phyloP scores from a whole-genome alignment of 345 rosid genomes.

The Schrenkiella parvula region DNA sequence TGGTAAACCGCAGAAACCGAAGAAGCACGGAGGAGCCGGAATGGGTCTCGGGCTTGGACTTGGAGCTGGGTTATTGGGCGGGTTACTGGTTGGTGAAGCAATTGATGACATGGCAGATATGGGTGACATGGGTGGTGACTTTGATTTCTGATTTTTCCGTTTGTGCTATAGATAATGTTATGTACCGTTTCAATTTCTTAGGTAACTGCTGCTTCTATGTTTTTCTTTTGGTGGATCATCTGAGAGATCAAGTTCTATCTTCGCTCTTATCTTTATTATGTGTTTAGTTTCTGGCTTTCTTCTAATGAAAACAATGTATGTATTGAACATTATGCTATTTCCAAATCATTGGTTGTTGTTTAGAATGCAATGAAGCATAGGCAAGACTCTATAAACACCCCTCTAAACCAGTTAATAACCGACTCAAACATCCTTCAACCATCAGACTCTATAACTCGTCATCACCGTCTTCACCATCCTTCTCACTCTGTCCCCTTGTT shows the following conservation, averaged over 20 bases:
- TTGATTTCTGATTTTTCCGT: conserved; percentile 23
- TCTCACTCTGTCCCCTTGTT: conserved; percentile 29
- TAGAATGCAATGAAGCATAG: no score
- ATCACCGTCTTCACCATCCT: conserved; percentile 33
- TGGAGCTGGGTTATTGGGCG: conserved; percentile 40
- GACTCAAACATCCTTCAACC: not conserved
- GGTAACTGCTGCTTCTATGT: not conserved
- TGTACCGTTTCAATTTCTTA: not conserved
- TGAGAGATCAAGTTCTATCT: conserved; percentile 4
- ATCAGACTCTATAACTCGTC: conserved; percentile 43
- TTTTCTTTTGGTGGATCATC: conserved; percentile 9
- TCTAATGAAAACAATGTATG: not conserved
- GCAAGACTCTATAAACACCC: no score
- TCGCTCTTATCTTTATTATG: not conserved
- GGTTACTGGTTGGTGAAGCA: conserved; percentile 33
- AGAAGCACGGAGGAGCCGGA: conserved; percentile 32
- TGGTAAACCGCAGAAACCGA: conserved; percentile 32
- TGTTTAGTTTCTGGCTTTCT: conserved; percentile 2
- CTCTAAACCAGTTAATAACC: not conserved
- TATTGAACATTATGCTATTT: no score
- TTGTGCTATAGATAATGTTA: not conserved
- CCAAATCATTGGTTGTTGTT: no score
- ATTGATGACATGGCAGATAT: conserved; percentile 26
- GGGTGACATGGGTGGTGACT: conserved; percentile 36
- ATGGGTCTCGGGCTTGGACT: conserved; percentile 37